A percentile compares a stretch with the other conserved stretches of the same genome.
Conservation (phyloP, 1,284 basidiomycete genomes). For the Trametes pubescens region DNA sequence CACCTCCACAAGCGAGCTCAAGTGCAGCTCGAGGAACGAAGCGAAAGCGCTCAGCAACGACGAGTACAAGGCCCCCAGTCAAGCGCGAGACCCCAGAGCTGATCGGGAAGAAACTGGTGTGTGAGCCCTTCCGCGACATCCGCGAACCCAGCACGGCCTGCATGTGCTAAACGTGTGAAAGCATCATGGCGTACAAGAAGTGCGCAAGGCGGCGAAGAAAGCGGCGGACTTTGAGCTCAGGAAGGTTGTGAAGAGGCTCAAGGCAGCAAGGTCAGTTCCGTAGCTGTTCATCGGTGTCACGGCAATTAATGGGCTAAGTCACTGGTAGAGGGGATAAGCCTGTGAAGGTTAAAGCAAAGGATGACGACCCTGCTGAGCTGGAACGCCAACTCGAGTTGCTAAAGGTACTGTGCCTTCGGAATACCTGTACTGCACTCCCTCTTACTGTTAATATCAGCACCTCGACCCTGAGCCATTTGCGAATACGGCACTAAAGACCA, state of each 20-base stretch:
- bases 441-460: constrained; percentile 51
- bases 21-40: constrained; percentile 18
- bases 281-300: neutral
- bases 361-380: constrained; percentile 56
- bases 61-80: constrained; percentile 7
- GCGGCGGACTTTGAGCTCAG: constrained; percentile 85
- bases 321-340: constrained; percentile 49
- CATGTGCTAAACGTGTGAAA: constrained; percentile 43
- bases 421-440: constrained; percentile 5
- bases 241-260: constrained; percentile 86
- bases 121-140: constrained; percentile 4
- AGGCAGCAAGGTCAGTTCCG: constrained; percentile 59
- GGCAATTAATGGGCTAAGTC: neutral
- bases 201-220: constrained; percentile 80
- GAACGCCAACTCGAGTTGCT: constrained; percentile 75
- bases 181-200: constrained; percentile 76
- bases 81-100: constrained; percentile 23
- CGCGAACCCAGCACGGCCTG: constrained; percentile 7
- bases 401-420: constrained; percentile 58
- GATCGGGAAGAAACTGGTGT: constrained; percentile 32
- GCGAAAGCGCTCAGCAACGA: constrained; percentile 18
- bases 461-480: constrained; percentile 68
- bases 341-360: constrained; percentile 33
- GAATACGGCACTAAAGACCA: constrained; percentile 69
- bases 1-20: neutral